Base-by-base conservation (phyloP, 2,329 filamentous ascomycete species). In the Hypomyces perniciosus region DNA sequence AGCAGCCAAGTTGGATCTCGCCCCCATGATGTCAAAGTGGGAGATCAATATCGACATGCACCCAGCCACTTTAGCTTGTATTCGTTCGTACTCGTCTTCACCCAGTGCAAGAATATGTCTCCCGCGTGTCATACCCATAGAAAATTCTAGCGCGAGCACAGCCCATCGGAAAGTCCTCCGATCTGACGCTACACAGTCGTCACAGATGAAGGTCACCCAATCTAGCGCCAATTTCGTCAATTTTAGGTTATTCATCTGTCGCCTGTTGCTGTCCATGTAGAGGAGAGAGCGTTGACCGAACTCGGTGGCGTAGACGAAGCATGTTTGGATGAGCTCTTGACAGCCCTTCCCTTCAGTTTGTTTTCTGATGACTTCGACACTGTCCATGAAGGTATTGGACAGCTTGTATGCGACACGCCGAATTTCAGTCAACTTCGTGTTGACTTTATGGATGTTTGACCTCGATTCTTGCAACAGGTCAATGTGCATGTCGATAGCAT, bases 11-110 rank as follows among this genome's bases (percentile, higher is more conserved):
- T 86, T 96, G 6, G 91, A 96, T 62, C 92, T 84, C 28, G 93
- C 93, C 27, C 93, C 93, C 87, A 99, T 96, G 69, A 99, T 97
- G 68, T 99, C 93, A 62, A 99, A 99, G 69, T 99, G 93, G 8
- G 91, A 96, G 59, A 99, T 97, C 44, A 99, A 77, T 27, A 99
- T 79, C 20, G 90, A 91, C 93, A 99, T 99, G 68, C 93, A 99
- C 0, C 92, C 92, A 7, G 90, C 90, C 5, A 99, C 93, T 68
- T 96, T 97, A 52, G 83, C 78, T 41, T 92, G 82, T 55, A 99
- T 75, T 56, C 79, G 84, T 5, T 84, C 80, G 65, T 96, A 99
- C 63, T 99, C 92, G 38, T 86, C 81, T 52, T 96, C 90, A 38
- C 86, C 89, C 53, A 99, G 83, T 1, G 86, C 88, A n/a, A 99